phyloP scores from a whole-genome alignment of 73 alveolate genomes.

The Paramecium octaurelia region DNA sequence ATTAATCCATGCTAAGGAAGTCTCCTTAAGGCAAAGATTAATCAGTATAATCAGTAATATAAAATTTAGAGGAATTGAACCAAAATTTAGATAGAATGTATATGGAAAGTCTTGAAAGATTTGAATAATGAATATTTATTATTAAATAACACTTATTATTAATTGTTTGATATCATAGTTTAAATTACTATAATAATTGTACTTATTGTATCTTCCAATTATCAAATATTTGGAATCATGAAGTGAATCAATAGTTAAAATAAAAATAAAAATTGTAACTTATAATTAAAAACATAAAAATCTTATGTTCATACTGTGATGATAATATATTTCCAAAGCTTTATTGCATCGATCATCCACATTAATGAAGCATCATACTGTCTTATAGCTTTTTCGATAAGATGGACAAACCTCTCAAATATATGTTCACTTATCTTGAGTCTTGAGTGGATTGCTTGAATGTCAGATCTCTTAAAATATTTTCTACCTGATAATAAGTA shows the following conservation, averaged over 20 bases:
- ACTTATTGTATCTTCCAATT: no score
- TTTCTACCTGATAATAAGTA: background rate
- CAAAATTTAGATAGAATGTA: constrained; percentile 40
- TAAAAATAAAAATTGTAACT: background rate
- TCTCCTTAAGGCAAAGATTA: constrained; percentile 17
- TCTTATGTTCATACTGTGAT: background rate
- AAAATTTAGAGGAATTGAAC: constrained; percentile 19
- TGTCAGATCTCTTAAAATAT: constrained; percentile 24
- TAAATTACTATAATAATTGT: no score
- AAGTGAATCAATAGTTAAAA: background rate
- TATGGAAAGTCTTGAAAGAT: constrained; percentile 32
- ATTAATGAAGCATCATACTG: background rate
- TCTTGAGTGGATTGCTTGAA: background rate
- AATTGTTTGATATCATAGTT: no score
- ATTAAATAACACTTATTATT: background rate
- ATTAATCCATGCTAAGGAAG: background rate
- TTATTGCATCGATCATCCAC: background rate
- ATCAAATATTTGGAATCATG: no score
- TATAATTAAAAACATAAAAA: background rate
- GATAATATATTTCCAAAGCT: background rate
- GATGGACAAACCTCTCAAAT: background rate
- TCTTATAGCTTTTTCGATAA: background rate
- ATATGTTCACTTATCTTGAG: background rate
- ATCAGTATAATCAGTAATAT: constrained; percentile 15
- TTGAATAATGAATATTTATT: background rate